Base-by-base conservation (phyloP, 768 basidiomycete genomes). In the Trichaptum fuscoviolaceum region DNA sequence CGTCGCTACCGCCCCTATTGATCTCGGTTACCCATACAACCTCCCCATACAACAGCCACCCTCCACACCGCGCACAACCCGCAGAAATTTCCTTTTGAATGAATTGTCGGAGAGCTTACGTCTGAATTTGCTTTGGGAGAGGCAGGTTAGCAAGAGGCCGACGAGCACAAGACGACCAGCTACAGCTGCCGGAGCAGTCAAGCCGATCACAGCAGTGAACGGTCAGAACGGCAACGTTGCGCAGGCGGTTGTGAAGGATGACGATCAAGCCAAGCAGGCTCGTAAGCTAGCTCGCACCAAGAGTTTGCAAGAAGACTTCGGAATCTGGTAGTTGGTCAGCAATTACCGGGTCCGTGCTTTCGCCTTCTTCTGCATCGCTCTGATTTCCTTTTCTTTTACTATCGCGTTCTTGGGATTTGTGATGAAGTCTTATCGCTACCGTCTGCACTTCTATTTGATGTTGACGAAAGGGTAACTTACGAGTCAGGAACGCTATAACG, bases 71-170 rank as follows among this genome's bases (percentile, higher is more conserved):
- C 87, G 91, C 36, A 93, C 95, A 58, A 95, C 93, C 2, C 84
- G 95, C 1, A 82, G 92, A 63, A 83, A 85, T 70, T 96, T 96
- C 92, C 81, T 96, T 60, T 82, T 87, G 65, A 90, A 88, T 4
- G 95, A 96, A 76, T 80, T 96, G 73, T 89, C 90, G 35, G 95
- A 96, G 77, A 90, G 88, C 67, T 77, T 96, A 68, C 81, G 95
- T 24, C 81, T 90, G 60, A 91, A 95, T 70, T 74, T 95, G 66
- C 77, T 95, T 6, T 93, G 92, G 92, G 91, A 79, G 66, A 73
- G 79, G 1, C 76, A 61, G 18, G 59, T 61, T 17, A 61, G 59
- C 59, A 61, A 24, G 24, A 12, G 59, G 3, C 59, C 59, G 25
- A 61, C 30, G 23, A 17, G 59, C 23, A 61, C 30, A 9, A 25